Evolutionary conservation across 768 basidiomycete genomes (phyloP).

Genomic region (Imleria badia): DNA sequence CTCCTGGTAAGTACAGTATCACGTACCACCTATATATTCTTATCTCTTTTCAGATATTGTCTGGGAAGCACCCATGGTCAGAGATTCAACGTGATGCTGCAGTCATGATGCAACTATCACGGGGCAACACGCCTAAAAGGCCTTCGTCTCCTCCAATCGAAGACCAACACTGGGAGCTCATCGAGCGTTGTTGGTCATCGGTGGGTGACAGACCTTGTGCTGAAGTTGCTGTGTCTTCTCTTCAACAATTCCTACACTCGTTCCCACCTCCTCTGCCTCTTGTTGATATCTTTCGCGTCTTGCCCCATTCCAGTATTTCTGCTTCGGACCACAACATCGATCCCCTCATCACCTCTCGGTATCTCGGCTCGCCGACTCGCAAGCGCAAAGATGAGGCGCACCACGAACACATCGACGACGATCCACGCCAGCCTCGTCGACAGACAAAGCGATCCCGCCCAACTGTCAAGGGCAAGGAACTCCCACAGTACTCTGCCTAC

Average conservation of each 20-base stretch:
- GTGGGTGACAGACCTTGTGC: neutral
- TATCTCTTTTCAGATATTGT: conserved; percentile 19
- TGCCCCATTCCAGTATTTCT: too few relatives aligned
- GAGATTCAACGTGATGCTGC: neutral
- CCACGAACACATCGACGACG: conserved; percentile 44
- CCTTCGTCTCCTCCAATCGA: neutral
- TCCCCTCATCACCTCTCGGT: conserved; percentile 45
- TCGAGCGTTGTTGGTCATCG: conserved; percentile 6
- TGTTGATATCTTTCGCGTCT: neutral
- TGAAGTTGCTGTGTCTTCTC: neutral
- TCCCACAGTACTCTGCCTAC: conserved; percentile 19
- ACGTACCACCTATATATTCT: neutral
- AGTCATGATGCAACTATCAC: conserved; percentile 5
- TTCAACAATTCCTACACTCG: neutral
- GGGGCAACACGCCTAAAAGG: neutral
- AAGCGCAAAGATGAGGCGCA: conserved; percentile 47
- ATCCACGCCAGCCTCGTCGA: conserved; percentile 42
- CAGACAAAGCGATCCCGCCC: conserved; percentile 33
- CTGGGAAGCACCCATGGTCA: neutral
- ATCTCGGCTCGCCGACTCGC: conserved; percentile 44
- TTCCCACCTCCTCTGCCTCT: neutral
- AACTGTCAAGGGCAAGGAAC: conserved; percentile 41
- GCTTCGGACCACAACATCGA: conserved; percentile 42
- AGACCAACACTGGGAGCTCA: conserved; percentile 8
- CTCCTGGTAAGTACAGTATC: conserved; percentile 8